These are phyloP conservation scores for Ambrosia trifida DNA, from an alignment of 129 eudicot species.

Conservation along the genomic window DNA sequence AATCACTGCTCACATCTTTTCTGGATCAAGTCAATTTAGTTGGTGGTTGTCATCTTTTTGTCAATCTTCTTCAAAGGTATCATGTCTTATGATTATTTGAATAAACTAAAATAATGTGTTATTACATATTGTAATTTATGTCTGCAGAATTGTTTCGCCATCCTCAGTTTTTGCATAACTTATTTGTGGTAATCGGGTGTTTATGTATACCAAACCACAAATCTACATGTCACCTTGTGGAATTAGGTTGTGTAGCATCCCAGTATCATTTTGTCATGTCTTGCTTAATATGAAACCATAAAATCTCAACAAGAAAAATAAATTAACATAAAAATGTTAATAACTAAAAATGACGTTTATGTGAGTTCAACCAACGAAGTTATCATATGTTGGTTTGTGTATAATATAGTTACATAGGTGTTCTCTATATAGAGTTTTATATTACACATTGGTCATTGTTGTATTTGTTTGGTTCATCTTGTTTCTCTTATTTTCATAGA, in stretches of 20 bases:
- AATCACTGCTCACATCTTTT: constrained; percentile 72
- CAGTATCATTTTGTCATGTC: background rate
- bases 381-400: background rate
- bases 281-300: background rate
- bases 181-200: background rate
- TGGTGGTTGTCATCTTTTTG: constrained; percentile 92
- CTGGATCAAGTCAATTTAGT: constrained; percentile 76
- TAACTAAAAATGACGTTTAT: constrained; percentile 4
- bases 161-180: constrained; percentile 13
- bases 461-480: constrained; percentile 5
- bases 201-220: background rate
- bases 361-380: background rate
- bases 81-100: constrained; percentile 14
- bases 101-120: background rate
- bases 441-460: background rate
- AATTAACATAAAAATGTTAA: constrained; percentile 4
- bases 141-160: background rate
- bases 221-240: background rate
- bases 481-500: background rate
- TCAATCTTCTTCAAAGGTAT: constrained; percentile 88
- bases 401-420: background rate
- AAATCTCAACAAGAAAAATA: background rate
- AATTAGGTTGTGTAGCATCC: background rate
- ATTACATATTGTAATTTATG: constrained; percentile 11
- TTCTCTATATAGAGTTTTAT: background rate